Base-by-base conservation (phyloP, 768 basidiomycete species). In the Kwoniella dejecticola region DNA sequence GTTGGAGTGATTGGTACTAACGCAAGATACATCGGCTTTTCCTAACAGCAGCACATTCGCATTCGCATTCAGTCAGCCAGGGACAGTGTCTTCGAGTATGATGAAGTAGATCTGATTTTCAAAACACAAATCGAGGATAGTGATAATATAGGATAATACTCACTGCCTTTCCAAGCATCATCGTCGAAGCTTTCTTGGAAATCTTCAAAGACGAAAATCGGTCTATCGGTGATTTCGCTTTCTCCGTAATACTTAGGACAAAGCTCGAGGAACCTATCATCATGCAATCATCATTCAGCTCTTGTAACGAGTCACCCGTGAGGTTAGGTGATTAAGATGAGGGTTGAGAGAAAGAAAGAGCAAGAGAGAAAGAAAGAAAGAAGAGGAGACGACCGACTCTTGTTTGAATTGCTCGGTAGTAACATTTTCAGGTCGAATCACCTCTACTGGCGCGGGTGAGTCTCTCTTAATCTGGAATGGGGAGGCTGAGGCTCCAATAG, bases 361-460 rank as follows among this genome's bases (percentile, higher is more conserved):
- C 21, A 44, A 21, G 21, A 11, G 19, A 12, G 19, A 6, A 19
- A 21, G 8, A 10, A 44, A 44, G 10, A 6, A 12, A 19, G 10
- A 44, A 44, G 19, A 44, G 6, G 42, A 6, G 6, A 12, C 23
- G 8, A 38, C 53, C 46, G n/a, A 56, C 54, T 56, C 42, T 19
- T 56, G 31, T 24, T 56, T 30, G 30, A 56, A 56, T 17, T 56
- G 27, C 17, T 56, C 54, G 10, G 31, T 45, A 26, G 42, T 56
- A 24, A n/a, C 17, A n/a, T 56, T 56, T 38, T 56, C 42, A 46
- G 54, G 54, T 56, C 54, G 17, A n/a, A 56, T 19, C 2, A 56
- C 54, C 10, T 29, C 29, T 7, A 56, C 54, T 26, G 54, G 54
- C n/a, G 26, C 23, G 12, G 44, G 42, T 24, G 21, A 50, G 17